phyloP scores from a whole-genome alignment of 495 filamentous ascomycete genomes.

The Aspergillus sclerotiicarbonarius region DNA sequence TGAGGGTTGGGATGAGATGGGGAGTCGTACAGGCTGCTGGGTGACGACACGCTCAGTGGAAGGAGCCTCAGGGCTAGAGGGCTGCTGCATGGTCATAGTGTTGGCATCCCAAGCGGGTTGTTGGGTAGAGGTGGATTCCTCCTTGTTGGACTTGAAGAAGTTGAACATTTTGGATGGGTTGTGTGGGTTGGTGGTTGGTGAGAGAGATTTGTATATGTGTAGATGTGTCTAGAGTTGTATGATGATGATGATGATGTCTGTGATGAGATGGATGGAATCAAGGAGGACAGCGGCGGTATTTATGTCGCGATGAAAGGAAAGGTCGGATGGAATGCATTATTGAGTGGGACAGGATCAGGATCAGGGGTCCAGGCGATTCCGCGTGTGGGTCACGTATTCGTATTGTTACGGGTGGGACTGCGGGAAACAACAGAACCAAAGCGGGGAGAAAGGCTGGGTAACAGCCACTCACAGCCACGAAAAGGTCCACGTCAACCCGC shows the following conservation, averaged over 20 bases:
- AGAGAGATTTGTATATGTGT: neutral
- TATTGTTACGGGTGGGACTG: neutral
- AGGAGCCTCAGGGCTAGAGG: slow-evolving; percentile 31
- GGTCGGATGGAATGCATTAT: neutral
- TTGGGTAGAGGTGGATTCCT: slow-evolving; percentile 18
- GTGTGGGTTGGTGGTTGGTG: neutral
- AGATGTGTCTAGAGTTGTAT: neutral
- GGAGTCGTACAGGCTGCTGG: slow-evolving; percentile 38
- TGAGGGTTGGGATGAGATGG: neutral
- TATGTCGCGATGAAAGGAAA: neutral
- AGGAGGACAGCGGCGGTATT: neutral
- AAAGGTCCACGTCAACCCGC: slow-evolving; percentile 3
- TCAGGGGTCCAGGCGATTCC: slow-evolving; percentile 1
- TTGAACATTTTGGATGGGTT: slow-evolving; percentile 34
- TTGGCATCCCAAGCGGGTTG: slow-evolving; percentile 31
- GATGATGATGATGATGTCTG: neutral
- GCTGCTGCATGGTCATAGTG: slow-evolving; percentile 39
- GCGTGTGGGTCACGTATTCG: neutral
- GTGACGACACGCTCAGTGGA: slow-evolving; percentile 23
- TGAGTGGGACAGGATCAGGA: neutral
- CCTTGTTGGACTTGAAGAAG: slow-evolving; percentile 39
- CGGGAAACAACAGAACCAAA: too few relatives aligned
- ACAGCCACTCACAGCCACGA: slow-evolving; percentile 6
- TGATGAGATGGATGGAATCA: neutral
- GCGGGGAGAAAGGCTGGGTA: neutral